Percentiles rank a stretch among this genome's conserved stretches.
Evolutionary conservation across 2,329 filamentous ascomycete species (phyloP).

Genomic region (Aureobasidium zeae): DNA sequence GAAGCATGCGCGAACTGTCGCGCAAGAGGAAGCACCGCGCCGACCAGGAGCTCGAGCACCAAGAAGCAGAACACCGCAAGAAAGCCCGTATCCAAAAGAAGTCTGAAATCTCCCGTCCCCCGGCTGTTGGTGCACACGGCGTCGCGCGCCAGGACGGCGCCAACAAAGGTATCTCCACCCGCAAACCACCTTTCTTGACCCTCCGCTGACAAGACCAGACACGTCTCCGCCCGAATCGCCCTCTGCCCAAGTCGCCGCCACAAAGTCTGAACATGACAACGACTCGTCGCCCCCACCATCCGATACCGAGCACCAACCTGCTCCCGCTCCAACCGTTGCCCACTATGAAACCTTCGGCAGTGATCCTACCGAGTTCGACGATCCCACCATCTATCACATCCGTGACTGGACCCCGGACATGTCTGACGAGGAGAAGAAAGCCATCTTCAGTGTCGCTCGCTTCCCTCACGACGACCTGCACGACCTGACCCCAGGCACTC

Average conservation of each 20-base stretch:
- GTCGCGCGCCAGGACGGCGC: conserved; percentile 55
- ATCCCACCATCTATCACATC: conserved; percentile 93
- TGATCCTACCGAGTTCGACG: conserved; percentile 80
- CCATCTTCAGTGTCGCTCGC: conserved; percentile 76
- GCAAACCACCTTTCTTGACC: too few relatives aligned
- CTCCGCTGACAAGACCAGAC: conserved; percentile 18
- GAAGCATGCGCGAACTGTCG: conserved; percentile 62
- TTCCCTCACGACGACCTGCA: conserved; percentile 75
- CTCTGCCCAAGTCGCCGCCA: conserved; percentile 21
- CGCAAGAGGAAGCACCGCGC: conserved; percentile 53
- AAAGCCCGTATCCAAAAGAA: conserved; percentile 43
- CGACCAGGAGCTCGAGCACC: conserved; percentile 46
- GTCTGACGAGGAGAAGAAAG: conserved; percentile 73
- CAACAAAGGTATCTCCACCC: conserved; percentile 45
- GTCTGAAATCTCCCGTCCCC: conserved; percentile 45
- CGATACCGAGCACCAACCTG: conserved; percentile 49
- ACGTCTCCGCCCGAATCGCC: conserved; percentile 26
- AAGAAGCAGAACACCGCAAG: conserved; percentile 51
- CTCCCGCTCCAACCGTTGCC: conserved; percentile 51
- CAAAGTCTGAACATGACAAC: conserved; percentile 43
- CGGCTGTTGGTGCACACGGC: conserved; percentile 54
- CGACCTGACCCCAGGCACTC: conserved; percentile 77
- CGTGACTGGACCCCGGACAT: conserved; percentile 63
- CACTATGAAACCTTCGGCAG: conserved; percentile 80
- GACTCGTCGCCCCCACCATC: conserved; percentile 53